phyloP scores from a whole-genome alignment of 202 grass and related monocot species.

The Panicum hallii region DNA sequence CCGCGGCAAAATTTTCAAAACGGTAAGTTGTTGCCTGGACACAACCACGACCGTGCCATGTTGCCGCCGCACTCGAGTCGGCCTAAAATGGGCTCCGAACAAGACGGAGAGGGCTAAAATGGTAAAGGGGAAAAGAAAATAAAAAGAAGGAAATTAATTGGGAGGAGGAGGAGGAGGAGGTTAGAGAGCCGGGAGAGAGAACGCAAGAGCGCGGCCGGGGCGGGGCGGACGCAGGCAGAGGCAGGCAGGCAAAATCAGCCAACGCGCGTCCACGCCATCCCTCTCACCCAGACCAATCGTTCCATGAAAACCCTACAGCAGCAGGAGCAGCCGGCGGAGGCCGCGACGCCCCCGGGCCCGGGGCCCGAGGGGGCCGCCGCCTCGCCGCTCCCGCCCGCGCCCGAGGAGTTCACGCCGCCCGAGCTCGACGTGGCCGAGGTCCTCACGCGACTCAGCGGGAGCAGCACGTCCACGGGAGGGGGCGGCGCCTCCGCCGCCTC shows the following conservation, averaged over 20 bases:
- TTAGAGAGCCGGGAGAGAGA: conserved; percentile 6
- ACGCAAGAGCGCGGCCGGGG: not conserved
- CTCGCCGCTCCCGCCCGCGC: not conserved
- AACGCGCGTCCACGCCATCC: conserved; percentile 36
- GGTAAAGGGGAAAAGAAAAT: not conserved
- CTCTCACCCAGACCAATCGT: conserved; percentile 45
- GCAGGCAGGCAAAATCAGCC: conserved; percentile 13
- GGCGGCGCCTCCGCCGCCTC: not conserved
- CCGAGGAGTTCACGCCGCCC: conserved; percentile 32
- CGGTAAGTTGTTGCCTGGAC: not conserved
- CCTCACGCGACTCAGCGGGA: conserved; percentile 56
- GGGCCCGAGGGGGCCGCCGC: not conserved
- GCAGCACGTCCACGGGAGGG: conserved; percentile 29
- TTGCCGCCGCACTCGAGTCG: not conserved
- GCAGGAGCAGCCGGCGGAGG: not conserved
- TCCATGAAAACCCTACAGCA: conserved; percentile 40
- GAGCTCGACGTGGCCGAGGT: conserved; percentile 50
- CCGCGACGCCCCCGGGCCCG: not conserved
- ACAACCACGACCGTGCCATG: not conserved
- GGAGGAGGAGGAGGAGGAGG: too few species aligned
- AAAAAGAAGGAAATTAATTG: conserved; percentile 9
- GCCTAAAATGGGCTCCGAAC: not conserved
- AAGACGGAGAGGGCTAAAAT: not conserved
- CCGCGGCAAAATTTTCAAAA: not conserved
- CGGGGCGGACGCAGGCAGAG: not conserved